Percentiles rank a stretch among this genome's conserved stretches.
These are phyloP conservation scores for Mycoemilia scoparia DNA, from an alignment of 192 early-diverging fungal genomes.

Conservation along the genomic window DNA sequence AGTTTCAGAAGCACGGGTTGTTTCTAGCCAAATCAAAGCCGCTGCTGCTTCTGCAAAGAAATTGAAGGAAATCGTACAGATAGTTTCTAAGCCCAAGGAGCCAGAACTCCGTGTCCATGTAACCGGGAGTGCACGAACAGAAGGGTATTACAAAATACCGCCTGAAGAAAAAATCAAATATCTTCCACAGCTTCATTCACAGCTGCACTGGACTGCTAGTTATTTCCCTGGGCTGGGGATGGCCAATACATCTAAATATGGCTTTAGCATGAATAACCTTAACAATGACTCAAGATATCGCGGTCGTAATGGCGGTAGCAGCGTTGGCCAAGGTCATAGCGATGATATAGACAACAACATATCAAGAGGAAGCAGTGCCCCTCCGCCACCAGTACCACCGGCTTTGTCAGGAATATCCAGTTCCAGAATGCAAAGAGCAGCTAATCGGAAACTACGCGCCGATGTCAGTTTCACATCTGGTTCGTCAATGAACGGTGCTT, in stretches of 20 bases:
- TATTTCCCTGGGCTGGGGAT: slow-evolving; percentile 32
- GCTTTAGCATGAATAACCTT: slow-evolving; percentile 43
- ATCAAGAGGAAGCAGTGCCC: no score
- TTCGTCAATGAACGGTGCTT: not conserved
- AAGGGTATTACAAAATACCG: slow-evolving; percentile 56
- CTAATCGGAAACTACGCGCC: slow-evolving; percentile 36
- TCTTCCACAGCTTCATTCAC: slow-evolving; percentile 30
- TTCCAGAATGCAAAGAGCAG: slow-evolving; percentile 48
- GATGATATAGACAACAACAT: not conserved
- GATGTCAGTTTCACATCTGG: no score
- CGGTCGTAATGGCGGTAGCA: slow-evolving; percentile 2
- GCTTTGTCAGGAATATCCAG: no score
- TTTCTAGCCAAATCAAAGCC: slow-evolving; percentile 3
- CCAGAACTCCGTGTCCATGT: slow-evolving; percentile 26
- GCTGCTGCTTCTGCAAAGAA: not conserved
- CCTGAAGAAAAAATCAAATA: slow-evolving; percentile 46
- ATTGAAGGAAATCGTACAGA: not conserved
- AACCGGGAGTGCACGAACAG: slow-evolving; percentile 67
- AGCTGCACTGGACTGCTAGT: slow-evolving; percentile 27
- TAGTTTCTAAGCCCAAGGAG: not conserved
- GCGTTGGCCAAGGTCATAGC: slow-evolving; percentile 6
- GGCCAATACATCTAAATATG: slow-evolving; percentile 5
- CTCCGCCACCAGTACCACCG: not conserved
- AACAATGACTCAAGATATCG: slow-evolving; percentile 18
- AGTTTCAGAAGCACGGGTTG: slow-evolving; percentile 11